phyloP scores from a whole-genome alignment of 768 basidiomycete species.

The Boletus reticuloceps region DNA sequence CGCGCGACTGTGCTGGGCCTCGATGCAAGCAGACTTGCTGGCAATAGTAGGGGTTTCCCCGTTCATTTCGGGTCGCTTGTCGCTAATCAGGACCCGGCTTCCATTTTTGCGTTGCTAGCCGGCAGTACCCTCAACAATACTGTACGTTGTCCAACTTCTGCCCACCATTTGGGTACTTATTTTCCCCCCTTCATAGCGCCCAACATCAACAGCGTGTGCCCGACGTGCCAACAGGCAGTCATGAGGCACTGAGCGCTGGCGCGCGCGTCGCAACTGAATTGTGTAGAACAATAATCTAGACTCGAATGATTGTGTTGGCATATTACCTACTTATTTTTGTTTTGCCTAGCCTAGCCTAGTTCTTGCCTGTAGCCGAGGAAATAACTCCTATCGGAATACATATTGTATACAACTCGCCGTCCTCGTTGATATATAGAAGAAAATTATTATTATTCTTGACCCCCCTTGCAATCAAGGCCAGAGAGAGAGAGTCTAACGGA shows the following conservation, averaged over 20 bases:
- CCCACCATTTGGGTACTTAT: neutral
- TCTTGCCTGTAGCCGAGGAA: conserved; percentile 31
- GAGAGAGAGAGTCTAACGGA: conserved; percentile 27
- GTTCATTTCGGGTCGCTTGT: conserved; percentile 7
- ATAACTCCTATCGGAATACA: conserved; percentile 12
- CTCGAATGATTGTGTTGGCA: conserved; percentile 2
- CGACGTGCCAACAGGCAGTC: conserved; percentile 35
- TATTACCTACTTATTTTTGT: conserved; percentile 24
- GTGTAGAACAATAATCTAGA: conserved; percentile 13
- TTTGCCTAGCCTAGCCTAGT: conserved; percentile 18
- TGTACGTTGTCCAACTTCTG: conserved; percentile 29
- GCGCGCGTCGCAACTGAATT: neutral
- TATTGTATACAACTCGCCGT: conserved; percentile 15
- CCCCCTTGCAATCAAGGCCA: neutral
- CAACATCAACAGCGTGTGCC: conserved; percentile 40
- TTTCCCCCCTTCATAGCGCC: conserved; percentile 33
- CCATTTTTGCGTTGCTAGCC: conserved; percentile 28
- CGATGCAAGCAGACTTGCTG: conserved; percentile 44
- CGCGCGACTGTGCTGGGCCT: conserved; percentile 39
- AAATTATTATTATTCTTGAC: conserved; percentile 13
- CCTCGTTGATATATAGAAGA: neutral
- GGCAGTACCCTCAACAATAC: conserved; percentile 45
- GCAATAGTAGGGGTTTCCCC: conserved; percentile 42
- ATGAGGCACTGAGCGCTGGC: conserved; percentile 22
- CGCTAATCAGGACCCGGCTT: conserved; percentile 1